Conservation (phyloP, 1,284 basidiomycete genomes). For the Pterulicium gracile region DNA sequence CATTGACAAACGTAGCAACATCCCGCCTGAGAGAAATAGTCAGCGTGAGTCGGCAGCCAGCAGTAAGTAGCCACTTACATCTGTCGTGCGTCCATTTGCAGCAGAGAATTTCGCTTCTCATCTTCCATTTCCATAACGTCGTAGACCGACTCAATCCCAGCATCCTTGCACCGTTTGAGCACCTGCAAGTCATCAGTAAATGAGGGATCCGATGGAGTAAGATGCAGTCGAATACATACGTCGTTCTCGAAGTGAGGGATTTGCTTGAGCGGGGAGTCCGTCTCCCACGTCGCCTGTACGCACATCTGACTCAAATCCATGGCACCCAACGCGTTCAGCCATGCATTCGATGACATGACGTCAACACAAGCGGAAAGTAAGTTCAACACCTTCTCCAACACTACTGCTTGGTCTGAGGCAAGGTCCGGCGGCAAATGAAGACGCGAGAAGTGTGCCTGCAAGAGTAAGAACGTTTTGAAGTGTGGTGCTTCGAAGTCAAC, state of each 20-base stretch:
- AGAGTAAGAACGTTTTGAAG: conserved; percentile 95
- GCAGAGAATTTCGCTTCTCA: conserved; percentile 68
- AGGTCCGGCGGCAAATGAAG: conserved; percentile 88
- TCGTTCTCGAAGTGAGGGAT: conserved; percentile 92
- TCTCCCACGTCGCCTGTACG: conserved; percentile 97
- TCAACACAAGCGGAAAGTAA: conserved; percentile 91
- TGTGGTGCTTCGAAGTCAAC: conserved; percentile 88
- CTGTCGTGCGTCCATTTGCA: conserved; percentile 81
- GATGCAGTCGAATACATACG: conserved; percentile 25
- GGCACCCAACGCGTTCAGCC: conserved; percentile 88
- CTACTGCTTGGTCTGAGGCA: conserved; percentile 79
- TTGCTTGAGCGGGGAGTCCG: conserved; percentile 88
- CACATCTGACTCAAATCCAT: conserved; percentile 99
- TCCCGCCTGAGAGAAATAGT: conserved; percentile 46
- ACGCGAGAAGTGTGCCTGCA: conserved; percentile 96
- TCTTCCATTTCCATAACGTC: conserved; percentile 98
- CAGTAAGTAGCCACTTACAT: conserved; percentile 44
- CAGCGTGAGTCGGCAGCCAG: conserved; percentile 1
- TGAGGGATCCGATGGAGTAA: background rate
- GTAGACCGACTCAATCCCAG: conserved; percentile 79
- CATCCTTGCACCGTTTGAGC: conserved; percentile 77
- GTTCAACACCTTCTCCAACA: conserved; percentile 87
- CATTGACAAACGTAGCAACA: conserved; percentile 90
- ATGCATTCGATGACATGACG: conserved; percentile 95
- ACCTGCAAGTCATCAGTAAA: conserved; percentile 31